phyloP scores from a whole-genome alignment of 306 rosid species.

The Cercis canadensis region DNA sequence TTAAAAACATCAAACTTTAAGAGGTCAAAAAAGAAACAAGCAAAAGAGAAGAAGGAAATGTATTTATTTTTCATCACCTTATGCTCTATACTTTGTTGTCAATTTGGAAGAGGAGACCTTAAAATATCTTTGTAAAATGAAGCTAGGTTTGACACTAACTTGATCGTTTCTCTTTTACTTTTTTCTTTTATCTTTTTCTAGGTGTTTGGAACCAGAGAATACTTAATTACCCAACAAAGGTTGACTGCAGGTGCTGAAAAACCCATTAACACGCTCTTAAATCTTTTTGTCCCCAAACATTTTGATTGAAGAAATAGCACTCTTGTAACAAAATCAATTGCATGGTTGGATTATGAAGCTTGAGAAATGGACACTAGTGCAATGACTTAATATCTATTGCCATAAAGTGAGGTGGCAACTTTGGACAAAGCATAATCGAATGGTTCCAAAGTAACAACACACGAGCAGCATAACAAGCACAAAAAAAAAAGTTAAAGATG shows the following conservation, averaged over 20 bases:
- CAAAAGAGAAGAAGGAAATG: constrained; percentile 11
- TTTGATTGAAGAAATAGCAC: constrained; percentile 45
- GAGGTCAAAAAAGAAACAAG: constrained; percentile 27
- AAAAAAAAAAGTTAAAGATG: constrained; percentile 23
- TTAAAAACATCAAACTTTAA: constrained; percentile 11
- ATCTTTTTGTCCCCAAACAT: constrained; percentile 40
- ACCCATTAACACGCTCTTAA: constrained; percentile 27
- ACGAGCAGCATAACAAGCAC: constrained; percentile 16
- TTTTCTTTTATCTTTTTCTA: constrained; percentile 36
- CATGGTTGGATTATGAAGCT: not conserved
- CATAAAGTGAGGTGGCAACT: constrained; percentile 37
- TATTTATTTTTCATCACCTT: too few species aligned
- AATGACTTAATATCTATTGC: constrained; percentile 31
- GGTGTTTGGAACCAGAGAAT: constrained; percentile 37
- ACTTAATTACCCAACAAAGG: constrained; percentile 40
- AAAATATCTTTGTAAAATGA: constrained; percentile 41
- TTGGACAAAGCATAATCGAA: constrained; percentile 38
- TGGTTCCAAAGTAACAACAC: constrained; percentile 15
- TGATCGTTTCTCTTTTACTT: constrained; percentile 37
- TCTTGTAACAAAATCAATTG: not conserved
- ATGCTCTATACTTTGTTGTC: constrained; percentile 36
- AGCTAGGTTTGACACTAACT: constrained; percentile 37
- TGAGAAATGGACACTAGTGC: constrained; percentile 26
- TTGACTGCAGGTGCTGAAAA: constrained; percentile 36
- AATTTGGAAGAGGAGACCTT: constrained; percentile 31